Evolutionary conservation across 805 yeast species (phyloP).

Genomic region (Naumovozyma castellii): DNA sequence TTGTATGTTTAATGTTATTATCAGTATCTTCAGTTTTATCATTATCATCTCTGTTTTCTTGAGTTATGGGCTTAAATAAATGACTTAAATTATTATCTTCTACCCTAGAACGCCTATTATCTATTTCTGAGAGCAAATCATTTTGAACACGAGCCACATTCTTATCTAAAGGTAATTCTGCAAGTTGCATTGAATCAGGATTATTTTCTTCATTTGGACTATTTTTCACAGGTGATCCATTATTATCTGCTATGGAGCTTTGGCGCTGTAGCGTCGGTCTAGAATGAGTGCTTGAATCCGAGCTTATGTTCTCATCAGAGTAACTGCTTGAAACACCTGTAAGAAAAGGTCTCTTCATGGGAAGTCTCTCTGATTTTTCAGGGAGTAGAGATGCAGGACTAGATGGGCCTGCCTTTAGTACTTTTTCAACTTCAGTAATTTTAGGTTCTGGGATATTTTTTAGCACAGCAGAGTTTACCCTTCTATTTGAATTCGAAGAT

Average conservation of each 20-base stretch:
- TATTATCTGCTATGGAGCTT: slow-evolving; percentile 28
- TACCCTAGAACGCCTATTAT: not conserved
- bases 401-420: slow-evolving; percentile 29
- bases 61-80: not conserved
- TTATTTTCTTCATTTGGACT: slow-evolving; percentile 14
- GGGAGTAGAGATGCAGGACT: slow-evolving; percentile 24
- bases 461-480: slow-evolving; percentile 34
- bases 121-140: not conserved
- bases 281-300: slow-evolving; percentile 1
- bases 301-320: not conserved
- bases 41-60: not conserved
- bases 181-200: slow-evolving; percentile 16
- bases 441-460: slow-evolving; percentile 32
- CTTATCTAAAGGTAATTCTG: slow-evolving; percentile 19
- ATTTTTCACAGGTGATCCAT: slow-evolving; percentile 24
- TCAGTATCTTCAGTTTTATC: not conserved
- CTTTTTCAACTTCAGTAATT: slow-evolving; percentile 30
- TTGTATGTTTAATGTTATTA: no score
- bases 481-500: slow-evolving; percentile 8
- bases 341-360: slow-evolving; percentile 19
- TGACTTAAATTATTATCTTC: not conserved
- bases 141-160: not conserved
- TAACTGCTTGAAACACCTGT: not conserved
- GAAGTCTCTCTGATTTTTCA: slow-evolving; percentile 21
- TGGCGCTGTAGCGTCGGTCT: slow-evolving; percentile 13